Evolutionary conservation across 306 rosid species (phyloP).

Genomic region (Pachyrhizus erosus): DNA sequence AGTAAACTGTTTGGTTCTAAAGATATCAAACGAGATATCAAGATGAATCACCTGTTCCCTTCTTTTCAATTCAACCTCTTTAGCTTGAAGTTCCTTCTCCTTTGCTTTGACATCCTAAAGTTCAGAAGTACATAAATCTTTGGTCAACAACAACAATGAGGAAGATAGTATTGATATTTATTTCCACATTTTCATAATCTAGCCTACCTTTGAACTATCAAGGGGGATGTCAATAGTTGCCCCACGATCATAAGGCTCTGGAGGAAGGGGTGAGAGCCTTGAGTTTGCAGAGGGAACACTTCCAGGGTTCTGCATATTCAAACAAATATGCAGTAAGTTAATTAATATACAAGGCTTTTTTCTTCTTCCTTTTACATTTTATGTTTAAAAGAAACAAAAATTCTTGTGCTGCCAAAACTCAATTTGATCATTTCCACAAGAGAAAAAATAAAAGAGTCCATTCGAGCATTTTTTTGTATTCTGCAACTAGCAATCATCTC

Average conservation of each 20-base stretch:
- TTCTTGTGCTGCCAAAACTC: conserved; percentile 11
- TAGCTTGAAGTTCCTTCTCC: conserved; percentile 90
- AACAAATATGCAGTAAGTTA: conserved; percentile 25
- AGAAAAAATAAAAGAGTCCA: neutral
- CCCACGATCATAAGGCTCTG: conserved; percentile 80
- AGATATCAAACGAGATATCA: conserved; percentile 30
- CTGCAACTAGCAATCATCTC: conserved; percentile 12
- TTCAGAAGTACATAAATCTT: conserved; percentile 31
- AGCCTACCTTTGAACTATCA: conserved; percentile 60
- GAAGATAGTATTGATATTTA: conserved; percentile 25
- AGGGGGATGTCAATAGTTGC: conserved; percentile 81
- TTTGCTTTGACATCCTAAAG: conserved; percentile 69
- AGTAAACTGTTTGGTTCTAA: neutral
- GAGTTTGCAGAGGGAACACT: conserved; percentile 68
- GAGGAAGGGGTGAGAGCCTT: conserved; percentile 82
- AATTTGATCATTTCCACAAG: conserved; percentile 6
- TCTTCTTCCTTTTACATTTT: neutral
- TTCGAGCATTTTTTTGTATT: neutral
- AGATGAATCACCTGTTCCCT: conserved; percentile 80
- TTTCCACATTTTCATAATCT: conserved; percentile 38
- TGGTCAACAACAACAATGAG: conserved; percentile 28
- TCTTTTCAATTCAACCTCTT: conserved; percentile 83
- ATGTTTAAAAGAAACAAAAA: conserved; percentile 33
- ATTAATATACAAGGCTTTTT: conserved; percentile 5
- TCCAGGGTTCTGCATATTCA: conserved; percentile 60